Base-by-base conservation (phyloP, 768 basidiomycete species). In the Gloeostereum incarnatum region DNA sequence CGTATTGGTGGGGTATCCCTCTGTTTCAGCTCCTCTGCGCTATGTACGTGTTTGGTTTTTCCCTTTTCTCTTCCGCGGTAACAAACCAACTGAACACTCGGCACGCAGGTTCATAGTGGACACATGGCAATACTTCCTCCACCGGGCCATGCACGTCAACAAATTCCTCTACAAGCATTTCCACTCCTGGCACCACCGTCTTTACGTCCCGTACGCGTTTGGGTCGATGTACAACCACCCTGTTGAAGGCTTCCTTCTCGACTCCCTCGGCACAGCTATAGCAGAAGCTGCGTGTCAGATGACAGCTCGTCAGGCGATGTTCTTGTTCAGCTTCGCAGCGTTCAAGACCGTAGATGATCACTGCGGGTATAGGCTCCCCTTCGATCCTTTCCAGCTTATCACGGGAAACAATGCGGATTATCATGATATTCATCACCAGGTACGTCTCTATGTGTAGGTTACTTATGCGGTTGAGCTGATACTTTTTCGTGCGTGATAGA, bases 141-240 rank as follows among this genome's bases (percentile, higher is more conserved):
- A 99, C 55, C 89, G 94, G 26, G 59, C 66, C 30, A 89, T 96
- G 82, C 96, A 98, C 62, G 61, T 75, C 49, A 89, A 88, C 66
- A 85, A 79, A 47, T 97, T 75, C 60, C 69, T 98, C 22, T 99
- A 94, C 65, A 85, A 78, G 47, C 78, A 87, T 38, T 69, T 97
- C 46, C 96, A 99, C 58, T 90, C 89, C 0, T 81, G 83, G 60
- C 96, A 99, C 59, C 96, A 99, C 57, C 73, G 91, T 6, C 78
- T 99, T 6, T 94, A 98, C 55, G 91, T 94, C 5, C 93, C 96
- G 1, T 98, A 96, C 53, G 90, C 96, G 0, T 99, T 85, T 51
- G 96, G 96, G 13, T 85, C 96, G 14, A 67, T 98, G 4, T 99
- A 99, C 69, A 99, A 98, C 58, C 94, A 98, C 56, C 93, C 93